Evolutionary conservation across 2,329 filamentous ascomycete genomes (phyloP), one percentile per base, ranked within the genome.

Genomic region (Cladobotryum protrusum): DNA sequence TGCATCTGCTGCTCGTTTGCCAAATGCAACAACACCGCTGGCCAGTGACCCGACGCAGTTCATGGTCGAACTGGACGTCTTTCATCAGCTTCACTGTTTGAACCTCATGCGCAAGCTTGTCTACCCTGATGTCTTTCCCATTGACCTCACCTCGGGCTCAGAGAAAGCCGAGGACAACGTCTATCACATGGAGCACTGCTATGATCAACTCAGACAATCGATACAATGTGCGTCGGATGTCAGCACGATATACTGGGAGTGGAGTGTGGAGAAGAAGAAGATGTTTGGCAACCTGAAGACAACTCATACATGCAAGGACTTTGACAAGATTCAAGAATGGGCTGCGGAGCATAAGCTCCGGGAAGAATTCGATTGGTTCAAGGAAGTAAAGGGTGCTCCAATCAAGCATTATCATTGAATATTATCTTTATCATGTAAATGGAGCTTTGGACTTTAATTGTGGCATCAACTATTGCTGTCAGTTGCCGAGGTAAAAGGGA

Each of bases 151-250:
- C 3, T 73, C 72, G 19, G 74, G 74, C 12, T 72, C 78, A 43
- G 71, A 76, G n/a, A 64, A 67, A 7, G 69, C 63, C 12, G 64
- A 68, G 3, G 43, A 61, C 35, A 63, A 72, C 45, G 20, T 49
- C 13, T 45, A 47, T 37, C 50, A 54, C 12, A 20, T 56, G 64
- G 75, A 79, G 59, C 75, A 79, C 58, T 79, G 76, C 63, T 71
- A 78, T 52, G 76, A 80, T 56, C 72, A 76, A n/a, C 62, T 80
- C 35, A 62, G 77, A 12, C 67, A 76, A 59, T 75, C 76, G 46
- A 65, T 78, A 44, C 75, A 78, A 68, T 79, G 76, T 62, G 72
- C 77, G 55, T 69, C 70, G 36, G 77, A 80, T 55, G 64, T 79
- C 53, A 72, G 74, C 44, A 69, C 79, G 20, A 77, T 79, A 55